Evolutionary conservation across 352 stramenopile species (phyloP), one percentile per base, ranked within the genome.

Genomic region (Elongisporangium undulatum): DNA sequence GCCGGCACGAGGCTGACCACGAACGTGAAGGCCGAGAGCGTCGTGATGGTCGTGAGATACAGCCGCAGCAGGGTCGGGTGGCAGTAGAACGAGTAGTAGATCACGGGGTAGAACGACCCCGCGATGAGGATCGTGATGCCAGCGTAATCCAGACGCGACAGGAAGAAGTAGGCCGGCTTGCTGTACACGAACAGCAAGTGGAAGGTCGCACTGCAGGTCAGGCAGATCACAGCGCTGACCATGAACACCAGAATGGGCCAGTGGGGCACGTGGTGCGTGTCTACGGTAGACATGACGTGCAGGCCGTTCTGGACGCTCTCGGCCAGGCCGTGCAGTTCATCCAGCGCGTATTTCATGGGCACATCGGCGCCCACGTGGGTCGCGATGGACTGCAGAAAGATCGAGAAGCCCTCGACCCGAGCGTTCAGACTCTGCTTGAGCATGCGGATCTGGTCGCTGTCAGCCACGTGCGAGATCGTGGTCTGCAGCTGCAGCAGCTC

Each of bases 71-170:
- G 59, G 67, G 71, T 83, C 63, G 78, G 79, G 54, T 89, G 69
- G 71, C 87, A 95, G 73, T 94, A 94, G 67, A 95, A 94, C 69
- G 82, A 89, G 75, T 94, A 94, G 80, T 93, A 95, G 64, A 94
- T 89, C 61, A 93, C 74, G 12, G 87, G 87, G 59, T 92, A 92
- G 72, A 92, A 94, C 10, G 84, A 92, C 19, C 84, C 87, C 16
- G 82, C 84, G 53, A 95, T 93, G 55, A 95, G 77, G 67, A 93
- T 84, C 57, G 85, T 90, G 72, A 95, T 95, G 21, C 87, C 87
- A 8, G 82, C 78, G 62, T 93, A 94, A 71, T 95, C 87, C 53
- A 95, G 69, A 0, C 85, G 79, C 64, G 84, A 90, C 22, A 95
- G 69, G 58, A 95, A 76, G 57, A 87, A 76, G 64, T 89, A 95